phyloP scores from a whole-genome alignment of 2,329 filamentous ascomycete species.

The Colletotrichum caudatum region DNA sequence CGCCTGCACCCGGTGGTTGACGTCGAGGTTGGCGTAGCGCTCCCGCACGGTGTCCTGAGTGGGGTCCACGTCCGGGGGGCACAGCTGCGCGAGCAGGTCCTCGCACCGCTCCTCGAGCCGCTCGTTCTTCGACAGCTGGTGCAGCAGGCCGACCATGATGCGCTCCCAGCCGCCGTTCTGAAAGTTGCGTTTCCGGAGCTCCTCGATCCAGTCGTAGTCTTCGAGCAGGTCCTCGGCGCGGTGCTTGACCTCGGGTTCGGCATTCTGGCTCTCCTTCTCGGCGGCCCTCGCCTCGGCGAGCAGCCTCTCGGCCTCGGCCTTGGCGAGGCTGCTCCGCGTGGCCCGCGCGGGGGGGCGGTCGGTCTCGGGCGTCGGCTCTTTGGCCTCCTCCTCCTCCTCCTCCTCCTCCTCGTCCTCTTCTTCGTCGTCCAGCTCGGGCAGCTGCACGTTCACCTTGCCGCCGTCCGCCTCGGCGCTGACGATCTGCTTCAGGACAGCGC shows the following conservation, averaged over 20 bases:
- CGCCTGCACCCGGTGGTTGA: constrained; percentile 84
- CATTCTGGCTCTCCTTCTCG: constrained; percentile 56
- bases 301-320: constrained; percentile 78
- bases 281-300: constrained; percentile 70
- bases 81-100: constrained; percentile 82
- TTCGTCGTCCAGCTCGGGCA: constrained; percentile 80
- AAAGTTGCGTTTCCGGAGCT: constrained; percentile 86
- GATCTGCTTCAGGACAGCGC: constrained; percentile 87
- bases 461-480: constrained; percentile 80
- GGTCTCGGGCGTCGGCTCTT: constrained; percentile 74
- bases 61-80: constrained; percentile 80
- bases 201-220: constrained; percentile 85
- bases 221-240: constrained; percentile 81
- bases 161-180: constrained; percentile 90
- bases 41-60: constrained; percentile 78
- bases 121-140: constrained; percentile 84
- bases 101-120: constrained; percentile 79
- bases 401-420: constrained; percentile 75
- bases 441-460: constrained; percentile 81
- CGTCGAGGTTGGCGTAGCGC: constrained; percentile 80
- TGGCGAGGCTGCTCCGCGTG: constrained; percentile 87
- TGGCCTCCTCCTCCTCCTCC: constrained; percentile 66
- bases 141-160: constrained; percentile 86
- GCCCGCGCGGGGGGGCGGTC: constrained; percentile 77
- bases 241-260: constrained; percentile 66